These are phyloP conservation scores for Quercus glauca DNA, from an alignment of 306 rosid species.

Conservation along the genomic window DNA sequence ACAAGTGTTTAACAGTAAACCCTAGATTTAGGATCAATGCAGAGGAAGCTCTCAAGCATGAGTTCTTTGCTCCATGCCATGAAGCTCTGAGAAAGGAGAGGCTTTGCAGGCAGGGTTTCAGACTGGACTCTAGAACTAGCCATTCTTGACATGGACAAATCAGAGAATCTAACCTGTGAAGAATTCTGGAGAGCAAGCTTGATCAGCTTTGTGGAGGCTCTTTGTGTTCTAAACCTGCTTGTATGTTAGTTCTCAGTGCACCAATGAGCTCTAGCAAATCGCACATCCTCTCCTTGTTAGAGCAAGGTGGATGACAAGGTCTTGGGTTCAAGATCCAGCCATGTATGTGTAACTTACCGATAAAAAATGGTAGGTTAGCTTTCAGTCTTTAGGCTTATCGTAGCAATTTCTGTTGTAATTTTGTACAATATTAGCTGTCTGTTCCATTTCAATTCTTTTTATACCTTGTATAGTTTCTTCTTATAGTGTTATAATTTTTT, in stretches of 20 bases:
- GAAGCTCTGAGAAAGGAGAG: constrained; percentile 40
- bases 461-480: neutral
- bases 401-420: neutral
- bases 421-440: neutral
- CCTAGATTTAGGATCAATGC: constrained; percentile 61
- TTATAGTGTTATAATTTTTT: neutral
- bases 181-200: constrained; percentile 3
- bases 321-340: too few relatives aligned
- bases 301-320: too few relatives aligned
- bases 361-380: neutral
- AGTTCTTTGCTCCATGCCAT: constrained; percentile 50
- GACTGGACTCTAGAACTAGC: constrained; percentile 11
- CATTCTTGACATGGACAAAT: constrained; percentile 6
- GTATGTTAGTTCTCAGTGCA: neutral
- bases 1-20: constrained; percentile 59
- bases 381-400: neutral
- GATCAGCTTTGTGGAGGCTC: neutral
- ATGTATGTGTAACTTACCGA: too few relatives aligned
- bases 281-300: too few relatives aligned
- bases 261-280: too few relatives aligned
- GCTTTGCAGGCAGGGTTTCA: constrained; percentile 23
- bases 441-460: neutral
- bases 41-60: constrained; percentile 63
- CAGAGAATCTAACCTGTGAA: constrained; percentile 1
- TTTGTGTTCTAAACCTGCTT: neutral